These are phyloP conservation scores for Actinomortierella wolfii DNA, from an alignment of 371 early-diverging fungal species.

Conservation along the genomic window DNA sequence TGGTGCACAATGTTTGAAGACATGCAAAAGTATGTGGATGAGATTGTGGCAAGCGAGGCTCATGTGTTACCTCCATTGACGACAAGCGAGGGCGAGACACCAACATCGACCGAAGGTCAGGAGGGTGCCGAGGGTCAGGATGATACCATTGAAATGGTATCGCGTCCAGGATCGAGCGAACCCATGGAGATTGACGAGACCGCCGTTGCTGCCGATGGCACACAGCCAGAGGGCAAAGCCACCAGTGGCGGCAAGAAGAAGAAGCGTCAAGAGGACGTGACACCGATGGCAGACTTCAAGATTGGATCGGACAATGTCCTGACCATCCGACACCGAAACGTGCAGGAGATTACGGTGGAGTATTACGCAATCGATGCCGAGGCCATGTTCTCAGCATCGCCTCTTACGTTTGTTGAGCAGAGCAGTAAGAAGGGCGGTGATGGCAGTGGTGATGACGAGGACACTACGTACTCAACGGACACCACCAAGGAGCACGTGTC, in stretches of 20 bases:
- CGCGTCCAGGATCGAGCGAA: slow-evolving; percentile 27
- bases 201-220: too few species aligned
- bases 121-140: background rate
- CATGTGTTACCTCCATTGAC: slow-evolving; percentile 5
- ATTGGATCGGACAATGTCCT: slow-evolving; percentile 29
- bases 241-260: slow-evolving; percentile 8
- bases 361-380: slow-evolving; percentile 66
- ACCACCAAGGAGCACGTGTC: too few species aligned
- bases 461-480: background rate
- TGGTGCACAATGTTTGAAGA: slow-evolving; percentile 57
- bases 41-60: slow-evolving; percentile 34
- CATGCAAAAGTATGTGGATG: slow-evolving; percentile 50
- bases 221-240: slow-evolving; percentile 18
- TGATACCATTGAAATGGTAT: slow-evolving; percentile 13
- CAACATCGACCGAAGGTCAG: slow-evolving; percentile 15
- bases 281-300: slow-evolving; percentile 31
- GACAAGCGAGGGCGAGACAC: slow-evolving; percentile 15
- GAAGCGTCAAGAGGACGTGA: slow-evolving; percentile 12
- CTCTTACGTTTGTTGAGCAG: slow-evolving; percentile 41
- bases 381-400: slow-evolving; percentile 58
- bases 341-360: slow-evolving; percentile 48
- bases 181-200: slow-evolving; percentile 16
- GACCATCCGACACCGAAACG: slow-evolving; percentile 44
- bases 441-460: slow-evolving; percentile 2
- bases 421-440: slow-evolving; percentile 16